Evolutionary conservation across 495 filamentous ascomycete species (phyloP).

Genomic region (Lepidopterella palustris): DNA sequence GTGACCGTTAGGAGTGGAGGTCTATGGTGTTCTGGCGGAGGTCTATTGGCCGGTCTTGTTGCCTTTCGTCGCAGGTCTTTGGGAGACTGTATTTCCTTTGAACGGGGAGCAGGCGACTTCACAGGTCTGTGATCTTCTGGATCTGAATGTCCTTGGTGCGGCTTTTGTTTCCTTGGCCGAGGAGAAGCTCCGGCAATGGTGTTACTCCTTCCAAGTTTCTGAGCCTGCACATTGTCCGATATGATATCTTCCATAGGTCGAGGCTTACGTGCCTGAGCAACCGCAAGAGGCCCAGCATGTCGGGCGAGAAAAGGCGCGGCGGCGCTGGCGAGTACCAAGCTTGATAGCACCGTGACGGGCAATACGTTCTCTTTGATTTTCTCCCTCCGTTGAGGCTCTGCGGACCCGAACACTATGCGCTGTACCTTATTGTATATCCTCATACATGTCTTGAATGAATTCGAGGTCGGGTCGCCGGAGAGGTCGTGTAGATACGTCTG

Average conservation of each 20-base stretch:
- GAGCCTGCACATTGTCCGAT: slow-evolving; percentile 45
- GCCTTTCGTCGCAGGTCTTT: slow-evolving; percentile 20
- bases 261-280: slow-evolving; percentile 66
- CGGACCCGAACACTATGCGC: slow-evolving; percentile 65
- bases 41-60: slow-evolving; percentile 17
- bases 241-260: slow-evolving; percentile 50
- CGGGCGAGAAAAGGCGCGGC: slow-evolving; percentile 42
- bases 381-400: slow-evolving; percentile 54
- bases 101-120: slow-evolving; percentile 10
- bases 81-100: slow-evolving; percentile 8
- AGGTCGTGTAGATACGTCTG: slow-evolving; percentile 75
- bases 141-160: slow-evolving; percentile 36
- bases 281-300: slow-evolving; percentile 60
- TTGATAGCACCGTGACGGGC: slow-evolving; percentile 64
- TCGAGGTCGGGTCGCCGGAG: slow-evolving; percentile 57
- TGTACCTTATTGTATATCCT: slow-evolving; percentile 75
- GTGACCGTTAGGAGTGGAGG: slow-evolving; percentile 19
- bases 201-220: slow-evolving; percentile 54
- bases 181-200: slow-evolving; percentile 50
- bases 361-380: slow-evolving; percentile 69
- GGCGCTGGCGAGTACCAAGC: slow-evolving; percentile 61
- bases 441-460: slow-evolving; percentile 64
- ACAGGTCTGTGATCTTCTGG: slow-evolving; percentile 15
- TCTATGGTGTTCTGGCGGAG: slow-evolving; percentile 21
- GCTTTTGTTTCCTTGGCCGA: slow-evolving; percentile 43